These are phyloP conservation scores for Magnaporthiopsis incrustans DNA, from an alignment of 2,329 filamentous ascomycete genomes.

Conservation along the genomic window DNA sequence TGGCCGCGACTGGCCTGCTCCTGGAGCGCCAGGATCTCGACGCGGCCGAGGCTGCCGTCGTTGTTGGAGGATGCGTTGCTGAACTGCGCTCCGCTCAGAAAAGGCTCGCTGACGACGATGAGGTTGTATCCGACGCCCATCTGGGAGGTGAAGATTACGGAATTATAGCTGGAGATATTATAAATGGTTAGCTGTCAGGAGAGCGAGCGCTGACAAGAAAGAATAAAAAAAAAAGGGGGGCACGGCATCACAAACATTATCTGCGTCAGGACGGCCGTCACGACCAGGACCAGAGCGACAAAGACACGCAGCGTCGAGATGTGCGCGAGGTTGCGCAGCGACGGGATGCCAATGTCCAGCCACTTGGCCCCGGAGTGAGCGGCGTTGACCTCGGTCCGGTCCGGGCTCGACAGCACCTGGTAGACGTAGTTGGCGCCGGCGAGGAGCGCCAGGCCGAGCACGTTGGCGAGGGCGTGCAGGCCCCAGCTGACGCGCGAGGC, in stretches of 20 bases:
- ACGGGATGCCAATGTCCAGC: slow-evolving; percentile 47
- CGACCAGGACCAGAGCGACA: slow-evolving; percentile 30
- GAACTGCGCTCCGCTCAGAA: slow-evolving; percentile 28
- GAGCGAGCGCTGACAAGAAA: background rate
- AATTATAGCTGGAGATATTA: slow-evolving; percentile 45
- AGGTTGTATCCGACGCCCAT: slow-evolving; percentile 24
- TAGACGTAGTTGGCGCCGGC: slow-evolving; percentile 44
- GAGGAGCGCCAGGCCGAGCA: slow-evolving; percentile 33
- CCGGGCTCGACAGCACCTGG: slow-evolving; percentile 47
- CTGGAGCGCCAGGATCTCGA: slow-evolving; percentile 28
- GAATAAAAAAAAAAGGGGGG: background rate
- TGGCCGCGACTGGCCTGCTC: slow-evolving; percentile 20
- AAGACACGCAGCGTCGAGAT: slow-evolving; percentile 33
- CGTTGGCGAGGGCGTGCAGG: slow-evolving; percentile 36
- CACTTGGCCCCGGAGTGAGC: slow-evolving; percentile 38
- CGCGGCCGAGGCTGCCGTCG: slow-evolving; percentile 23
- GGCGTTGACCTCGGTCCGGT: slow-evolving; percentile 36
- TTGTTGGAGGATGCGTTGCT: slow-evolving; percentile 26
- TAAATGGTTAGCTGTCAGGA: slow-evolving; percentile 2
- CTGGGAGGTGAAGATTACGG: slow-evolving; percentile 36
- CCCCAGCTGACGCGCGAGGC: slow-evolving; percentile 31
- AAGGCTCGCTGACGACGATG: slow-evolving; percentile 27
- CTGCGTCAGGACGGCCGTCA: slow-evolving; percentile 35
- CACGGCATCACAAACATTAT: slow-evolving; percentile 36
- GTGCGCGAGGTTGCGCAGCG: slow-evolving; percentile 38